phyloP scores from a whole-genome alignment of 768 basidiomycete genomes.

The Piloderma croceum region DNA sequence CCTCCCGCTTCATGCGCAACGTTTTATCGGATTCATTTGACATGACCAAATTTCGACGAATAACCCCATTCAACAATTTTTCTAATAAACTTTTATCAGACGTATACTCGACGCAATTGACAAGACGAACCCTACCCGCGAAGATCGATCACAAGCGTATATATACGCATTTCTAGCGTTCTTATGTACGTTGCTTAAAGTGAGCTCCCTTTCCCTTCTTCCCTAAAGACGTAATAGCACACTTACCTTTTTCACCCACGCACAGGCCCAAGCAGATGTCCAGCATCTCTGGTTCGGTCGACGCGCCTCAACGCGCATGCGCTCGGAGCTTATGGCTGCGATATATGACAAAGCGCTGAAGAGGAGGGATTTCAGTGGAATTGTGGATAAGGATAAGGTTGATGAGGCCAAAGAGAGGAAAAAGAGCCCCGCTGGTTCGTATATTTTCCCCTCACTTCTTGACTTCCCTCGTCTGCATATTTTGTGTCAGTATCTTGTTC shows the following conservation, averaged over 20 bases:
- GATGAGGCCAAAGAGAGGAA: conserved; percentile 10
- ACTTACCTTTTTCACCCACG: conserved; percentile 3
- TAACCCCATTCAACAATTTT: neutral
- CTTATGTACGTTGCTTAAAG: conserved; percentile 36
- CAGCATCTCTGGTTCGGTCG: conserved; percentile 43
- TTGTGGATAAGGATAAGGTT: conserved; percentile 11
- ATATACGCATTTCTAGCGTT: conserved; percentile 46
- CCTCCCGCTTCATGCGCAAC: neutral
- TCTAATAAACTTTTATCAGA: neutral
- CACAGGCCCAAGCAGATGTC: conserved; percentile 28
- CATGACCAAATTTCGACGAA: too few relatives aligned
- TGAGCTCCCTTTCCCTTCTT: conserved; percentile 10
- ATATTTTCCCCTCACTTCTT: too few relatives aligned
- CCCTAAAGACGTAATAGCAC: neutral
- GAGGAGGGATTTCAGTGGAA: conserved; percentile 43
- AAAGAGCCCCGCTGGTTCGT: too few relatives aligned
- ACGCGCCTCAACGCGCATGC: conserved; percentile 38
- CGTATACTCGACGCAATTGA: conserved; percentile 34
- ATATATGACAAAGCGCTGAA: conserved; percentile 53
- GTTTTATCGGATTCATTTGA: neutral
- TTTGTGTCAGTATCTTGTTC: conserved; percentile 9
- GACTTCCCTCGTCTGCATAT: too few relatives aligned
- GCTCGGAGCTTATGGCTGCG: conserved; percentile 41
- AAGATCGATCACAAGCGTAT: conserved; percentile 36
- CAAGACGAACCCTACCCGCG: conserved; percentile 7